These are phyloP conservation scores for Rhamnella rubrinervis DNA, from an alignment of 331 rosid species.

Conservation along the genomic window DNA sequence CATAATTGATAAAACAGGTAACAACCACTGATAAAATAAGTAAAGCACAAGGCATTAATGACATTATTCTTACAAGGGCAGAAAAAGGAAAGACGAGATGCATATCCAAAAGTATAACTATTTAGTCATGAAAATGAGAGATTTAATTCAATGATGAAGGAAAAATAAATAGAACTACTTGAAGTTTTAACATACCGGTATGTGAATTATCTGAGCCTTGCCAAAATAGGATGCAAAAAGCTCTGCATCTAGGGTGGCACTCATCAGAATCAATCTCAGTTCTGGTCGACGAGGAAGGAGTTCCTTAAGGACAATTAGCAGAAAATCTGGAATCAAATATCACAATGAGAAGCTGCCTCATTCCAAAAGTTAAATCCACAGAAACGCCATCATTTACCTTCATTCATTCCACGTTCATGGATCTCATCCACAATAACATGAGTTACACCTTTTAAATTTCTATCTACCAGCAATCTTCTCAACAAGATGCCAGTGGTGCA, in stretches of 20 bases:
- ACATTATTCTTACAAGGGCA: background rate
- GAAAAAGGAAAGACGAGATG: background rate
- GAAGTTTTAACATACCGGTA: slow-evolving; percentile 57
- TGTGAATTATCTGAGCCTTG: slow-evolving; percentile 55
- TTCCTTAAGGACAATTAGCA: slow-evolving; percentile 91
- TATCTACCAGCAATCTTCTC: slow-evolving; percentile 87
- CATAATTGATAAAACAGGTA: background rate
- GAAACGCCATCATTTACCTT: slow-evolving; percentile 57
- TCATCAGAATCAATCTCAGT: slow-evolving; percentile 86
- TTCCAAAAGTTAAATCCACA: slow-evolving; percentile 28
- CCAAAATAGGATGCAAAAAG: slow-evolving; percentile 79
- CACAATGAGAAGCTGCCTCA: slow-evolving; percentile 34
- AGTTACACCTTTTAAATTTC: slow-evolving; percentile 80
- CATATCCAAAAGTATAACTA: background rate
- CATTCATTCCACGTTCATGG: slow-evolving; percentile 99
- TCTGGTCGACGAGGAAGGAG: slow-evolving; percentile 87
- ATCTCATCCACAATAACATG: slow-evolving; percentile 98
- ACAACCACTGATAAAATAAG: background rate
- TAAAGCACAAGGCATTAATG: background rate
- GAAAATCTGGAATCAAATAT: slow-evolving; percentile 75
- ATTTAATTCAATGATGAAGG: background rate
- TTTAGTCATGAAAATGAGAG: background rate
- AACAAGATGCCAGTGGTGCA: slow-evolving; percentile 96
- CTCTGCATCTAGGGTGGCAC: slow-evolving; percentile 95
- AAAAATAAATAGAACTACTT: slow-evolving; percentile 18